Evolutionary conservation across 257 asterid species (phyloP).

Genomic region (Fraxinus americana): DNA sequence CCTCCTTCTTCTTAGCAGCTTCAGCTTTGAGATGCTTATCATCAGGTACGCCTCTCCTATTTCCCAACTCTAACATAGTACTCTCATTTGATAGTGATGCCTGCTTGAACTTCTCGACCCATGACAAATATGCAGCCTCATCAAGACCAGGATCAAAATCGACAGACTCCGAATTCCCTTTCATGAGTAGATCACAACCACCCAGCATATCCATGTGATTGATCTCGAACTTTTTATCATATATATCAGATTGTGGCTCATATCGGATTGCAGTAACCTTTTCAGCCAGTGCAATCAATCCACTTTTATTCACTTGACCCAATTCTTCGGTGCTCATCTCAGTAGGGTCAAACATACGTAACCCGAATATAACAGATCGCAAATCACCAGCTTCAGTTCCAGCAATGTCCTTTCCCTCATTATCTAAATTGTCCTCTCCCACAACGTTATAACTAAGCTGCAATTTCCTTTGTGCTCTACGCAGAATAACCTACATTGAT

Average conservation of each 20-base stretch:
- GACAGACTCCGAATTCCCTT: conserved; percentile 45
- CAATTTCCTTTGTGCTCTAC: conserved; percentile 82
- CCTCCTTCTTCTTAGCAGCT: conserved; percentile 69
- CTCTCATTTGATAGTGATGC: conserved; percentile 41
- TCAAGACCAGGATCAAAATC: conserved; percentile 63
- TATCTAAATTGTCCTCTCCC: conserved; percentile 62
- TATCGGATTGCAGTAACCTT: conserved; percentile 60
- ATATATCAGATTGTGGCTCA: conserved; percentile 38
- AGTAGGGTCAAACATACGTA: conserved; percentile 72
- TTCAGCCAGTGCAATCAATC: conserved; percentile 59
- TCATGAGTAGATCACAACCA: conserved; percentile 41
- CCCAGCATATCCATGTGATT: conserved; percentile 43
- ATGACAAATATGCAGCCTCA: conserved; percentile 75
- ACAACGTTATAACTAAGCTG: conserved; percentile 82
- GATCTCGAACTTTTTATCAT: conserved; percentile 65
- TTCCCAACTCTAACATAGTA: conserved; percentile 40
- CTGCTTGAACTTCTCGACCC: conserved; percentile 89
- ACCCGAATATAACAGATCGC: conserved; percentile 73
- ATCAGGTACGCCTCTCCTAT: conserved; percentile 49
- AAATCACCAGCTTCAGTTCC: conserved; percentile 72
- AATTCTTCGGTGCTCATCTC: conserved; percentile 50
- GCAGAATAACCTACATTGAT: conserved; percentile 73
- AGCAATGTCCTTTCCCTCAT: conserved; percentile 50
- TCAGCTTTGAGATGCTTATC: conserved; percentile 67
- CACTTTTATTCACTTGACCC: conserved; percentile 46